These are phyloP conservation scores for Backusella macrospora DNA, from an alignment of 192 early-diverging fungal species.

Conservation along the genomic window DNA sequence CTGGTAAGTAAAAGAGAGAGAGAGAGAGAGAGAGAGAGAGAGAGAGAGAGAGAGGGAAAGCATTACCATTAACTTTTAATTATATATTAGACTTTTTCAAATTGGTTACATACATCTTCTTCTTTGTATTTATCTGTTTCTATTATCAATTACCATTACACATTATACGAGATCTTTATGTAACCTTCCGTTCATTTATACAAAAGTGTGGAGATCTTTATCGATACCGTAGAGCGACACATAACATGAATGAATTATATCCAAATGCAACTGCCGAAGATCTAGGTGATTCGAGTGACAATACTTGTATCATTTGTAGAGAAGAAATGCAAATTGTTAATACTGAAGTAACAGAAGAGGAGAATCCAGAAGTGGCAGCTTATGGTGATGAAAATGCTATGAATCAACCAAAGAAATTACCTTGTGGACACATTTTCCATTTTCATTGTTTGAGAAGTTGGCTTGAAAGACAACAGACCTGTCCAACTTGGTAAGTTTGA, in stretches of 20 bases:
- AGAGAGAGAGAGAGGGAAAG: neutral
- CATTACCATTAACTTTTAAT: neutral
- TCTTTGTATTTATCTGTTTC: slow-evolving; percentile 83
- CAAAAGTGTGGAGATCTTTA: slow-evolving; percentile 87
- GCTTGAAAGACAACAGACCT: slow-evolving; percentile 97
- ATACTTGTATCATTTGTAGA: slow-evolving; percentile 95
- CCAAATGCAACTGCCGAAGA: slow-evolving; percentile 89
- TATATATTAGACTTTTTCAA: slow-evolving; percentile 78
- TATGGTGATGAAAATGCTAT: slow-evolving; percentile 23
- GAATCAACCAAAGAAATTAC: slow-evolving; percentile 90
- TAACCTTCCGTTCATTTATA: slow-evolving; percentile 90
- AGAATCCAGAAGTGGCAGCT: slow-evolving; percentile 31
- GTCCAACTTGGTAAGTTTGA: slow-evolving; percentile 84
- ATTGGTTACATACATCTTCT: slow-evolving; percentile 83
- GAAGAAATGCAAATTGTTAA: slow-evolving; percentile 81
- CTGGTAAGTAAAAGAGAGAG: slow-evolving; percentile 49
- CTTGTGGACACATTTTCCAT: slow-evolving; percentile 98
- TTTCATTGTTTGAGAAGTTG: slow-evolving; percentile 95
- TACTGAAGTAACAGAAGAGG: neutral
- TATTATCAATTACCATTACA: slow-evolving; percentile 92
- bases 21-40: neutral
- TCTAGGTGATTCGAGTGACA: slow-evolving; percentile 66
- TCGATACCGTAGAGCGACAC: slow-evolving; percentile 91
- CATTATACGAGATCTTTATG: slow-evolving; percentile 95
- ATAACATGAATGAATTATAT: slow-evolving; percentile 96